Base-by-base conservation (phyloP, 2,329 filamentous ascomycete species). In the Fusarium avenaceum region DNA sequence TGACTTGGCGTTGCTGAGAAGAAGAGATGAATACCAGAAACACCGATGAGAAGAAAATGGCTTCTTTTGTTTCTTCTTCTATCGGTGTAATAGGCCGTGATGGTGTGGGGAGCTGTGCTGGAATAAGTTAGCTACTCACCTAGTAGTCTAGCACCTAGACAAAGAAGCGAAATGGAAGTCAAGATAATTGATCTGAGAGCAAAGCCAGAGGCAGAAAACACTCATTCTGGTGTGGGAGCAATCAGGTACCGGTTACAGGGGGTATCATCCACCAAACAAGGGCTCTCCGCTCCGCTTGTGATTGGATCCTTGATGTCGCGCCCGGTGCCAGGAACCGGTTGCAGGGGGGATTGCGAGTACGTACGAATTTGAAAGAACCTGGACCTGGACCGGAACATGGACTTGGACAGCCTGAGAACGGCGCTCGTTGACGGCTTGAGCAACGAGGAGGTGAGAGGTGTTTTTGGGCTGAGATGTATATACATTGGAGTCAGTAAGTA, bases 171-270 rank as follows among this genome's bases (percentile, higher is more conserved):
- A 66, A 70, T 67, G 43, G 64, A 64, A 59, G 60, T 53, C 53
- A 60, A 50, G 52, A 54, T 60, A 45, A 45, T 62, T 69, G 56
- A 66, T 69, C 55, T 69, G 35, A 46, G 44, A 49, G 51, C 46
- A 22, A 51, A 42, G 19, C 35, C 26, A 48, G n/a, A 53, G 35
- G 28, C 10, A 30, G 28, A 30, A 30, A 30, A 30, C 28, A 19
- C 28, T 35, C 39, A 26, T 46, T 48, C 47, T 68, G 67, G 67
- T 70, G 67, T 70, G 67, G 63, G 63, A 70, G 65, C 64, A 69
- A 65, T 69, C 71, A 73, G 71, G 71, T 72, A 73, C 71, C 67
- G 62, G 65, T 60, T 67, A 68, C 71, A 73, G 69, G 71, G 71
- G 71, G 50, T 63, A 43, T 32, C 43, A 39, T 65, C 63, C 55